Conservation (phyloP, 2,329 filamentous ascomycete genomes). For the Aureobasidium mangrovei region DNA sequence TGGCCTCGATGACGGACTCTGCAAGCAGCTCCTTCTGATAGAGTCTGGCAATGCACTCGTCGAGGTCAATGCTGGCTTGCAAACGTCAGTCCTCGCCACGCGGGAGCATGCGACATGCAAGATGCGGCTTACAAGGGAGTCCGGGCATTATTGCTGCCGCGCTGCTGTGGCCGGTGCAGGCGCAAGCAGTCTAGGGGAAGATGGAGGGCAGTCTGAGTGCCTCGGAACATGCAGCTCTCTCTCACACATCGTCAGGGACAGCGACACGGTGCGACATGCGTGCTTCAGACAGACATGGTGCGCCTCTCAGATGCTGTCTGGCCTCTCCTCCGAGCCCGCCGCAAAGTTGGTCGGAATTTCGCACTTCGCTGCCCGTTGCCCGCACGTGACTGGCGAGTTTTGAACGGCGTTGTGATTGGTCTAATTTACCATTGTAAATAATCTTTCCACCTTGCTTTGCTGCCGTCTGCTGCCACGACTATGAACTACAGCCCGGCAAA, state of each 20-base stretch:
- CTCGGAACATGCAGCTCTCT: neutral
- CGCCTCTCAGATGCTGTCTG: neutral
- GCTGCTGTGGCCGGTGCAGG: neutral
- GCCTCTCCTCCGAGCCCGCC: neutral
- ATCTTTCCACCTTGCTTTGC: slow-evolving; percentile 13
- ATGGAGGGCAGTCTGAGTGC: neutral
- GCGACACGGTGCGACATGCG: neutral
- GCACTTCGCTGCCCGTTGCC: neutral
- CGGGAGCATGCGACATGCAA: neutral
- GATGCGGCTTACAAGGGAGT: slow-evolving; percentile 37
- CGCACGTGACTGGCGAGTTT: neutral
- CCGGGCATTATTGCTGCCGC: slow-evolving; percentile 34
- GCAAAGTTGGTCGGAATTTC: neutral
- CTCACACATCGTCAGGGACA: slow-evolving; percentile 5
- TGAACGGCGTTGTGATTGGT: slow-evolving; percentile 10
- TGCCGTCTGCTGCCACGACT: slow-evolving; percentile 2
- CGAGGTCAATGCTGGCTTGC: slow-evolving; percentile 87
- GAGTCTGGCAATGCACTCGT: slow-evolving; percentile 94
- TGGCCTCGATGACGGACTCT: slow-evolving; percentile 95
- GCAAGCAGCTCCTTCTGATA: slow-evolving; percentile 96
- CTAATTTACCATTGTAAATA: slow-evolving; percentile 14
- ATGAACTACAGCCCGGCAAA: slow-evolving; percentile 2
- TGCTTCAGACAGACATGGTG: slow-evolving; percentile 4
- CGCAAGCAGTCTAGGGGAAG: slow-evolving; percentile 8
- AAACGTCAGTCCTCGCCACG: slow-evolving; percentile 14